Evolutionary conservation across 768 basidiomycete genomes (phyloP), one percentile per base, ranked within the genome.

Genomic region (Collybiopsis luxurians): DNA sequence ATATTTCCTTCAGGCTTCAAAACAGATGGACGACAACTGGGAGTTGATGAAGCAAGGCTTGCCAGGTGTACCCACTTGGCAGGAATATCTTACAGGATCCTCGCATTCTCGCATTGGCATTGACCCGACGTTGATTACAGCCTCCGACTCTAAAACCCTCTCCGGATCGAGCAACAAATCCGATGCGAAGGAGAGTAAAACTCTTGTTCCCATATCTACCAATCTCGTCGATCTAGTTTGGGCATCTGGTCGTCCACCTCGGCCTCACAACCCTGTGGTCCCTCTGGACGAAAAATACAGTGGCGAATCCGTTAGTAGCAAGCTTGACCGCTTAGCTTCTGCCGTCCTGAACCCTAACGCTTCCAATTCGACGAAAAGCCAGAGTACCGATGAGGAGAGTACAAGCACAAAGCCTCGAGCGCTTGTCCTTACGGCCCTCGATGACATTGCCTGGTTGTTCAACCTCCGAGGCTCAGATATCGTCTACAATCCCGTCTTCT

Each of bases 361-460:
- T 6, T 34, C 31, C 13, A 44, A n/a, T 44, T 6, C 42, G n/a
- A 24, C 84, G 63, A 80, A 84, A 21, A 74, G 73, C n/a, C 80
- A 85, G 65, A 75, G 17, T 44, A 7, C 42, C 9, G 9, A 17
- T 43, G 26, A 24, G 26, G 34, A 51, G 13, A 51, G 23, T 9
- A 42, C 40, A 4, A 78, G 23, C 6, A 43, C 54, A 58, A 71
- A 75, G 2, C 73, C 72, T 1, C 67, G 74, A 61, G 93, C 89
- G 1, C 69, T 91, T 40, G 86, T 96, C 1, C 81, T 98, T 3
- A 88, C 80, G n/a, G 86, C 89, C 79, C 81, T 98, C 21, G 96
- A 98, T 69, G 96, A 98, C 68, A 85, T 96, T 49, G 94, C 93
- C 0, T 98, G 94, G 94, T 67, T 95, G 38, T 91, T 93, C 74